These are phyloP conservation scores for Lentinula novae-zelandiae DNA, from an alignment of 1,284 basidiomycete genomes.

Conservation along the genomic window DNA sequence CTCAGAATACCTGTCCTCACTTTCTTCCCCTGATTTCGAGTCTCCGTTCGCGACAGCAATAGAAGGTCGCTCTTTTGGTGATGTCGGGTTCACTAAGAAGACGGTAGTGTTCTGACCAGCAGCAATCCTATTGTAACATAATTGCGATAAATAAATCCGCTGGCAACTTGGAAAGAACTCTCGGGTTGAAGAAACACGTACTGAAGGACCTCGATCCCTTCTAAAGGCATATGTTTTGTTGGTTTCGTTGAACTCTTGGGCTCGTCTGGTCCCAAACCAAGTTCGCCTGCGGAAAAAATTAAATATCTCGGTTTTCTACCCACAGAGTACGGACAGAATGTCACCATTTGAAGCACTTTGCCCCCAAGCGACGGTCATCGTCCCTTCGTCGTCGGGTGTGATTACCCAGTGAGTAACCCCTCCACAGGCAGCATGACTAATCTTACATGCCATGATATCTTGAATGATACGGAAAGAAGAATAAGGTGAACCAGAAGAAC, in stretches of 20 bases:
- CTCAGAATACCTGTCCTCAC: slow-evolving; percentile 59
- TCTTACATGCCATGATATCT: slow-evolving; percentile 80
- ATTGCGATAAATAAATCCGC: background rate
- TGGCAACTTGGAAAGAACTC: background rate
- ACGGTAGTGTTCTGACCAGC: slow-evolving; percentile 84
- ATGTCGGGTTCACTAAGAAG: slow-evolving; percentile 67
- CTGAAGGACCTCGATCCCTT: slow-evolving; percentile 61
- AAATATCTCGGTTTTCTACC: slow-evolving; percentile 4
- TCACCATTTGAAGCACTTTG: slow-evolving; percentile 77
- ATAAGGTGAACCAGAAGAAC: slow-evolving; percentile 28
- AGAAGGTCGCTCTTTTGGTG: background rate
- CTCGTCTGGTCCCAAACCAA: slow-evolving; percentile 77
- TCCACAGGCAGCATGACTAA: slow-evolving; percentile 66
- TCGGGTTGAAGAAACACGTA: slow-evolving; percentile 26
- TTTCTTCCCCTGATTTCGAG: background rate
- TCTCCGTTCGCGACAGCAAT: background rate
- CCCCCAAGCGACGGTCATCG: slow-evolving; percentile 85
- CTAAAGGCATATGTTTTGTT: slow-evolving; percentile 63
- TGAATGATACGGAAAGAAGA: slow-evolving; percentile 67
- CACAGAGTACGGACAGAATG: slow-evolving; percentile 7
- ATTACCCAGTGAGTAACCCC: slow-evolving; percentile 89
- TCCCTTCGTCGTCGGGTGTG: slow-evolving; percentile 67
- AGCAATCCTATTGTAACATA: slow-evolving; percentile 54
- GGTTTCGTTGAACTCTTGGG: slow-evolving; percentile 90
- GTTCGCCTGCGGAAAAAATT: slow-evolving; percentile 48